These are phyloP conservation scores for Kwoniella botswanensis DNA, from an alignment of 768 basidiomycete species.

Conservation along the genomic window DNA sequence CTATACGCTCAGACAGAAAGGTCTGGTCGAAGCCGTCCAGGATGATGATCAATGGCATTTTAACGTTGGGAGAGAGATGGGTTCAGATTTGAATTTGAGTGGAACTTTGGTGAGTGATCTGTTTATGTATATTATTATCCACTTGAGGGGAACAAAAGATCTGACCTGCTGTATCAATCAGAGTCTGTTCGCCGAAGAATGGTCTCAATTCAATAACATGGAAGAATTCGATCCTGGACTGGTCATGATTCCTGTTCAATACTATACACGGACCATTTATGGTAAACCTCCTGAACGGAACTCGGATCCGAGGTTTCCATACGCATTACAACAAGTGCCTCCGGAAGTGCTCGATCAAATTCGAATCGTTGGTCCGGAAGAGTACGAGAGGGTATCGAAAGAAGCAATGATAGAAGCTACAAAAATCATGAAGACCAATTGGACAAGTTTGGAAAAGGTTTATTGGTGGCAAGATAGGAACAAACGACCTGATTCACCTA, in stretches of 20 bases:
- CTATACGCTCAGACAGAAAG: not conserved
- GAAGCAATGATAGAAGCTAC: conserved; percentile 5
- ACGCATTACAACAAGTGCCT: too few relatives aligned
- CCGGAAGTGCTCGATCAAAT: too few relatives aligned
- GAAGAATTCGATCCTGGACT: conserved; percentile 3
- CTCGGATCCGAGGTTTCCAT: too few relatives aligned
- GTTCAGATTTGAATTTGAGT: not conserved
- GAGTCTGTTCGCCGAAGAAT: not conserved
- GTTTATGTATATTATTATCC: not conserved
- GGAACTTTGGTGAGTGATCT: not conserved
- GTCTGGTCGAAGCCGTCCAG: not conserved
- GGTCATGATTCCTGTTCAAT: not conserved
- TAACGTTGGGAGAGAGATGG: not conserved
- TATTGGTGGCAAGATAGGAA: not conserved
- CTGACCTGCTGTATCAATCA: too few relatives aligned
- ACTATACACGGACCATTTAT: not conserved
- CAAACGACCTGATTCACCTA: not conserved
- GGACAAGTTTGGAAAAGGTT: not conserved
- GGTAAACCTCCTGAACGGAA: too few relatives aligned
- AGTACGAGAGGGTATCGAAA: not conserved
- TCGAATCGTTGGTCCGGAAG: not conserved
- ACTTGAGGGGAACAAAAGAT: too few relatives aligned
- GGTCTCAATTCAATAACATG: not conserved
- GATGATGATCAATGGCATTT: not conserved
- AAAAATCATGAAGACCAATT: not conserved